These are phyloP conservation scores for Cladosporium phlei DNA, from an alignment of 2,329 filamentous ascomycete species.

Conservation along the genomic window DNA sequence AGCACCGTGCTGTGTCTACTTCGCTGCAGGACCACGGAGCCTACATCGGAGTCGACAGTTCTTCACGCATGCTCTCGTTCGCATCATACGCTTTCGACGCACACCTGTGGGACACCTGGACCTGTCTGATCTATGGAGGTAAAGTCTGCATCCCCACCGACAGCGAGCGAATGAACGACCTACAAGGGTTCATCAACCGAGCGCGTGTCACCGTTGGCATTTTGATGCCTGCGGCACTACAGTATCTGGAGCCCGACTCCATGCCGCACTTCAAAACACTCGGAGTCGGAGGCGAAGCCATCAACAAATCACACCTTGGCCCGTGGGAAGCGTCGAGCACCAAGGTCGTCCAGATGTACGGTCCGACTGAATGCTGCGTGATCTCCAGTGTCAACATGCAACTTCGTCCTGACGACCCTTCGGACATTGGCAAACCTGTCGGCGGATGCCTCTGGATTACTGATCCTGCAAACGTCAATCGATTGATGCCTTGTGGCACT, in stretches of 20 bases:
- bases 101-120: neutral
- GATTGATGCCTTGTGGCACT: neutral
- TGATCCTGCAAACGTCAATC: neutral
- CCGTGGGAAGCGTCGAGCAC: neutral
- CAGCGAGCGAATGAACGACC: neutral
- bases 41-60: neutral
- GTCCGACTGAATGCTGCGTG: neutral
- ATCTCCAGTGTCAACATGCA: neutral
- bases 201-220: neutral
- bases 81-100: neutral
- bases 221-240: neutral
- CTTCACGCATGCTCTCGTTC: neutral
- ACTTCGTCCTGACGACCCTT: neutral
- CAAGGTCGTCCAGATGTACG: neutral
- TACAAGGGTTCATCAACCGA: neutral
- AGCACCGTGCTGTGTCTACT: neutral
- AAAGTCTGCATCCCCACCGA: neutral
- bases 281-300: neutral
- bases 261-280: neutral
- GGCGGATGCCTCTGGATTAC: neutral
- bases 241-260: neutral
- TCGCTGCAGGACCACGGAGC: neutral
- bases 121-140: neutral
- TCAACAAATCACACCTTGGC: neutral
- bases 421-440: neutral